Conservation (phyloP, 2,329 filamentous ascomycete genomes). For the Pseudopithomyces maydicus region DNA sequence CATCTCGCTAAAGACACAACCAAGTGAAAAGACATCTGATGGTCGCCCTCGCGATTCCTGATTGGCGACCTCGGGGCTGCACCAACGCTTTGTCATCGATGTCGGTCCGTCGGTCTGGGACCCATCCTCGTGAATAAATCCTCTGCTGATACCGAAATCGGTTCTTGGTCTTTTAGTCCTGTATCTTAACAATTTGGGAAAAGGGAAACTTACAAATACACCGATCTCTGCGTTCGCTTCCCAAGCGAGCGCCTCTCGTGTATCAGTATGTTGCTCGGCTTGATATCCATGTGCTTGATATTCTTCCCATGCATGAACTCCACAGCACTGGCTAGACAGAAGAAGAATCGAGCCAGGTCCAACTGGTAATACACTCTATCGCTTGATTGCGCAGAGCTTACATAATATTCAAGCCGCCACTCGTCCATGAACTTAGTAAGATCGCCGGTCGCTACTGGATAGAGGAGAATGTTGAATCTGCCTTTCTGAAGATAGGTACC, state of each 20-base stretch:
- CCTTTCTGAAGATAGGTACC: constrained; percentile 10
- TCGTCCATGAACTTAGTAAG: constrained; percentile 20
- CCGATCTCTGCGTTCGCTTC: background rate
- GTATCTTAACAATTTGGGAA: too few relatives aligned
- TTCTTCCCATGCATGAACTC: constrained; percentile 14
- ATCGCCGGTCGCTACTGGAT: constrained; percentile 21
- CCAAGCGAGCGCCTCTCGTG: too few relatives aligned
- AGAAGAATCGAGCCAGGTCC: background rate
- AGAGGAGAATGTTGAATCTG: constrained; percentile 22
- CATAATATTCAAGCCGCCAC: too few relatives aligned
- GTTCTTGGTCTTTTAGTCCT: background rate
- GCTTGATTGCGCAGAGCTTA: too few relatives aligned
- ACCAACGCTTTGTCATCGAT: constrained; percentile 20
- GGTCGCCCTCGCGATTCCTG: constrained; percentile 16
- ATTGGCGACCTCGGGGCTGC: constrained; percentile 21
- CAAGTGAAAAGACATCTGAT: constrained; percentile 17
- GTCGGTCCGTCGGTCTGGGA: constrained; percentile 24
- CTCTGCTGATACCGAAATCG: constrained; percentile 26
- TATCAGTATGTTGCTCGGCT: constrained; percentile 25
- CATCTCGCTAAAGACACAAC: constrained; percentile 19
- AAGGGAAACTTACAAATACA: background rate
- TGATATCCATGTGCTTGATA: constrained; percentile 28
- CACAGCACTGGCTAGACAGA: constrained; percentile 16
- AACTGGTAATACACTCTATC: too few relatives aligned
- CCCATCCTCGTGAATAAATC: constrained; percentile 15